Base-by-base conservation (phyloP, 2,329 filamentous ascomycete genomes). In the Fusarium azukiicola region DNA sequence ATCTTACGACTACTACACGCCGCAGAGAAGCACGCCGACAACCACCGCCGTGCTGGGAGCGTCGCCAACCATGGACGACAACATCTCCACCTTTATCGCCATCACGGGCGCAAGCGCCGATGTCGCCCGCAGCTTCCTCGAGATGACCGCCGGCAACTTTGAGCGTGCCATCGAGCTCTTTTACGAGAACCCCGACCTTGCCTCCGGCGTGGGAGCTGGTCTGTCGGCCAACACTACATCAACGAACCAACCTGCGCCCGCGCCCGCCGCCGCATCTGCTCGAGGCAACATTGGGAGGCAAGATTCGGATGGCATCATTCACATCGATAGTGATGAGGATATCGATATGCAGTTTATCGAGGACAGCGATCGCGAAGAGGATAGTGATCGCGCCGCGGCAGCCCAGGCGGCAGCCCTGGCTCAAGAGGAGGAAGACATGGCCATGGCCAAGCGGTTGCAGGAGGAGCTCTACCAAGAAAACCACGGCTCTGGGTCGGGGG, bases 381-480 rank as follows among this genome's bases (percentile, higher is more conserved):
- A 86, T 71, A 86, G 89, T 69, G 86, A 87, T 23, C 85, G 87
- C 23, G 88, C 88, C 23, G 87, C 88, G 7, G 86, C 85, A 8
- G 87, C 87, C 40, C 86, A 87, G 32, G 88, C 86, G 2, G 87
- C 84, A 7, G 84, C 84, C 3, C 87, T 91, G 50, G 93, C 92
- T 21, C 90, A 94, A 69, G 93, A 96, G 79, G 97, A 99, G 78
- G 97, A 98, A 83, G 98, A 99, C 84, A 97, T 96, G 69, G 97
- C 96, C 56, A 97, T 99, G 94, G 98, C 98, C 11, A 94, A 97
- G 86, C 93, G 96, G 73, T 87, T 99, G 74, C 98, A 99, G 86
- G 96, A 99, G 84, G 97, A 99, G 87, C 92, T 98, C 84, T 99
- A 99, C 82, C 92, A 92, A 69, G 92, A 88, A 79, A 74, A 85